Conservation (phyloP, 2,329 filamentous ascomycete genomes). For the Pseudopyrenochaeta lycopersici region DNA sequence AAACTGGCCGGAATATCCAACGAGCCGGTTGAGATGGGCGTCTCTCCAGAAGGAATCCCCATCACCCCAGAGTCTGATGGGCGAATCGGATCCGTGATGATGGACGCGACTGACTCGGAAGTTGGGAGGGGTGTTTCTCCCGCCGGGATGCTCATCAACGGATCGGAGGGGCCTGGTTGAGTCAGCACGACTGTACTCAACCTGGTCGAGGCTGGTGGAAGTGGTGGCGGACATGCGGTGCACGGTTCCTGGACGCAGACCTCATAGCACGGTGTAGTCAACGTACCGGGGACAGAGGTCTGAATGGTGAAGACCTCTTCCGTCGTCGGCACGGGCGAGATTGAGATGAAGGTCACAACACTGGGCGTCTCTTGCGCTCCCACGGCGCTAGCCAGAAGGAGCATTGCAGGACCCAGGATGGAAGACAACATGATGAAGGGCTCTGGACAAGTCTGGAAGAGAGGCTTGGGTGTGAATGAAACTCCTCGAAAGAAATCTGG, state of each 20-base stretch:
- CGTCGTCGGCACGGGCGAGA: conserved; percentile 23
- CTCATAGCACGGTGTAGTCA: conserved; percentile 29
- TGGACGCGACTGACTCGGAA: conserved; percentile 5
- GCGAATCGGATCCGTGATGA: conserved; percentile 15
- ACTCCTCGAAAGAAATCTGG: not conserved
- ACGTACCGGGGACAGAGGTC: conserved; percentile 29
- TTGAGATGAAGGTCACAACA: conserved; percentile 21
- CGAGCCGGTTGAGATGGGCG: conserved; percentile 20
- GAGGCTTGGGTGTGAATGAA: not conserved
- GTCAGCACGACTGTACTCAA: conserved; percentile 7
- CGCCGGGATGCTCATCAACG: conserved; percentile 23
- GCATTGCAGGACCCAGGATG: conserved; percentile 28
- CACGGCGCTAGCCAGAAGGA: conserved; percentile 38
- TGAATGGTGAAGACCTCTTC: conserved; percentile 39
- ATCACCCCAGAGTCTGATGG: conserved; percentile 13
- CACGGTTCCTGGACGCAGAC: conserved; percentile 39
- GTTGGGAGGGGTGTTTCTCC: conserved; percentile 4
- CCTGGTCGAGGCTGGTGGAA: not conserved
- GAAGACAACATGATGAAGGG: conserved; percentile 33
- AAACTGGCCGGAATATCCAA: conserved; percentile 2
- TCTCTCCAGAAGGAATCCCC: conserved; percentile 34
- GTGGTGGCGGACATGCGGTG: conserved; percentile 31
- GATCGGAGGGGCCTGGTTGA: conserved; percentile 11
- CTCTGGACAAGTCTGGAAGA: not conserved
- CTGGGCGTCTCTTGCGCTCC: conserved; percentile 23